Conservation (phyloP, 2,329 filamentous ascomycete genomes). For the Parastagonospora avenae region DNA sequence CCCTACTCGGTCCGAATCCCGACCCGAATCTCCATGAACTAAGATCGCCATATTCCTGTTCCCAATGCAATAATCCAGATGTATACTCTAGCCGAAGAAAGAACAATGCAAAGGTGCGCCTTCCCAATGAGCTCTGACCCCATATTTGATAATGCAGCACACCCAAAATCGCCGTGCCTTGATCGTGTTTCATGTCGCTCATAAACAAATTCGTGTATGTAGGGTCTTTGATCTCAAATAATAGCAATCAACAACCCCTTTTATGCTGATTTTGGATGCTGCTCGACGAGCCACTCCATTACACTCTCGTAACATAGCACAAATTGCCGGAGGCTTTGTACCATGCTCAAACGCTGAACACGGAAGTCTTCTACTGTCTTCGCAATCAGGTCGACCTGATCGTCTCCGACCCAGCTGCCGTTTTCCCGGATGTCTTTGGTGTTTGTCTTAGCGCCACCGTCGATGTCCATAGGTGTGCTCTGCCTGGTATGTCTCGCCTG, state of each 20-base stretch:
- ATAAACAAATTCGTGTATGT: too few relatives aligned
- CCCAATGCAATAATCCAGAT: too few relatives aligned
- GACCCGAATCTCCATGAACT: too few relatives aligned
- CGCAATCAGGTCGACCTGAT: conserved; percentile 78
- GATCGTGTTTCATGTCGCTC: too few relatives aligned
- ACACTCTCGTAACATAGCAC: conserved; percentile 97
- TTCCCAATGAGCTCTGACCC: too few relatives aligned
- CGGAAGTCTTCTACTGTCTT: conserved; percentile 91
- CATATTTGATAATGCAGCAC: too few relatives aligned
- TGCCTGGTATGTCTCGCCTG: conserved; percentile 43
- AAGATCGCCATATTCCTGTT: too few relatives aligned
- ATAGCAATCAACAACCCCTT: not conserved
- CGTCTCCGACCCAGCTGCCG: conserved; percentile 70
- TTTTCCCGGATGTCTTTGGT: conserved; percentile 47
- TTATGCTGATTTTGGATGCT: conserved; percentile 44
- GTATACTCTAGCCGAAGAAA: too few relatives aligned
- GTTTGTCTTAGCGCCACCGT: conserved; percentile 15
- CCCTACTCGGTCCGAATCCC: too few relatives aligned
- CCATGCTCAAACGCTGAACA: conserved; percentile 89
- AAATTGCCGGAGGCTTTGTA: conserved; percentile 90
- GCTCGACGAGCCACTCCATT: conserved; percentile 76
- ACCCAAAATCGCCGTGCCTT: too few relatives aligned
- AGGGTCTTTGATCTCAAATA: too few relatives aligned
- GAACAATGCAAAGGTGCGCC: too few relatives aligned
- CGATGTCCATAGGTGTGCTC: conserved; percentile 51